Base-by-base conservation (phyloP, 768 basidiomycete species). In the Coprinellus aureogranulatus region DNA sequence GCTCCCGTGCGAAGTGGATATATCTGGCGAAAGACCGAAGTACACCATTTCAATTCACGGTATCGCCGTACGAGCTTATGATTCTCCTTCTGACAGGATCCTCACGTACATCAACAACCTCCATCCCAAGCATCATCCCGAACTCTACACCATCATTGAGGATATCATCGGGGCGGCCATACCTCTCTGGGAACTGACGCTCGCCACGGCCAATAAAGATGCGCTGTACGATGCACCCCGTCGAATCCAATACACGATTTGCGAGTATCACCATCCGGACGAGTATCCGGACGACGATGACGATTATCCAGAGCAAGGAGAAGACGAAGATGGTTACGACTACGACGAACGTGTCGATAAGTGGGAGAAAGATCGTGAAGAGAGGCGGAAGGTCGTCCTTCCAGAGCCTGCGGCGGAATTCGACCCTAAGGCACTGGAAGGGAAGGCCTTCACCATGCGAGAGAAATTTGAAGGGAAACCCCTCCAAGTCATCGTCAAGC, bases 21-120 rank as follows among this genome's bases (percentile, higher is more conserved):
- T 66, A 22, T 54, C 57, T 41, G 57, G 59, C 2, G 57, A 59
- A 4, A 31, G 28, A 9, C 49, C 62, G 16, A 63, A 44, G 59
- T 23, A 28, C 20, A 11, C 2, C 37, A 16, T 5, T 27, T 11
- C 2, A 22, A 40, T 18, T 16, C 14, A 2, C 16, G n/a, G n/a
- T n/a, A n/a, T n/a, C n/a, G n/a, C n/a, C n/a, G n/a, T n/a, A n/a
- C n/a, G n/a, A n/a, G n/a, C n/a, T n/a, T n/a, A n/a, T n/a, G 14
- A 5, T n/a, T 18, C 8, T n/a, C 16, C 14, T 44, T 44, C 14
- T 22, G 9, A 18, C 46, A 66, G 66, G 44, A 67, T 70, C 26
- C 58, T 61, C 23, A 68, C 69, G 18, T 77, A 78, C 59, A 75
- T 78, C 62, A 77, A 77, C 57, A 75, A 75, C 41, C 66, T 78